Percentiles rank a stretch among this genome's conserved stretches.
Evolutionary conservation across 2,329 filamentous ascomycete genomes (phyloP).

Genomic region (Aaosphaeria pasadenensis): DNA sequence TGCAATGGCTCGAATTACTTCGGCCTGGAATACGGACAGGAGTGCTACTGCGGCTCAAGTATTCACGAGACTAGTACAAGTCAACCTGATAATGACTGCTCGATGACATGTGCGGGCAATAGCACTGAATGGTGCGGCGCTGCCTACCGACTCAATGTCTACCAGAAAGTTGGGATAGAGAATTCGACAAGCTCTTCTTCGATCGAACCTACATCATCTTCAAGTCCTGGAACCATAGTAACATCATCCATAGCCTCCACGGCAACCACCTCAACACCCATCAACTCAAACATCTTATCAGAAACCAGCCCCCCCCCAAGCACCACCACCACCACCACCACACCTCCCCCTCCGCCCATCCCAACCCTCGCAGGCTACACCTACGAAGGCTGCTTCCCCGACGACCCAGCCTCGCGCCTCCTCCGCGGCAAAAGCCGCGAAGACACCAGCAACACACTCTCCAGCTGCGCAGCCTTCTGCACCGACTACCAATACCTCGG

Average conservation of each 20-base stretch:
- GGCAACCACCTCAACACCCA: neutral
- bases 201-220: neutral
- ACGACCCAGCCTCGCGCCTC: slow-evolving; percentile 10
- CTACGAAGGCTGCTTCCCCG: slow-evolving; percentile 19
- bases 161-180: slow-evolving; percentile 8
- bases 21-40: slow-evolving; percentile 29
- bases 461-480: slow-evolving; percentile 17
- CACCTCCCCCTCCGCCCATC: slow-evolving; percentile 5
- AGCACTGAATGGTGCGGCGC: slow-evolving; percentile 17
- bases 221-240: neutral
- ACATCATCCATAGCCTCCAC: neutral
- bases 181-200: neutral
- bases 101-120: slow-evolving; percentile 15
- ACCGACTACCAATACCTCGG: slow-evolving; percentile 19
- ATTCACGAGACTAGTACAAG: slow-evolving; percentile 10
- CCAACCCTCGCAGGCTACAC: slow-evolving; percentile 15
- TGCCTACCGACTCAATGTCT: slow-evolving; percentile 18
- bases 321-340: neutral
- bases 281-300: neutral
- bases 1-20: slow-evolving; percentile 28
- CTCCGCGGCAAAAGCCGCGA: slow-evolving; percentile 8
- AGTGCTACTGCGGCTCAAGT: slow-evolving; percentile 22
- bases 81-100: slow-evolving; percentile 13
- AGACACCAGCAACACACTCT: slow-evolving; percentile 10
- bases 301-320: neutral